Conservation (phyloP, 495 filamentous ascomycete genomes). For the Neurospora sp. region DNA sequence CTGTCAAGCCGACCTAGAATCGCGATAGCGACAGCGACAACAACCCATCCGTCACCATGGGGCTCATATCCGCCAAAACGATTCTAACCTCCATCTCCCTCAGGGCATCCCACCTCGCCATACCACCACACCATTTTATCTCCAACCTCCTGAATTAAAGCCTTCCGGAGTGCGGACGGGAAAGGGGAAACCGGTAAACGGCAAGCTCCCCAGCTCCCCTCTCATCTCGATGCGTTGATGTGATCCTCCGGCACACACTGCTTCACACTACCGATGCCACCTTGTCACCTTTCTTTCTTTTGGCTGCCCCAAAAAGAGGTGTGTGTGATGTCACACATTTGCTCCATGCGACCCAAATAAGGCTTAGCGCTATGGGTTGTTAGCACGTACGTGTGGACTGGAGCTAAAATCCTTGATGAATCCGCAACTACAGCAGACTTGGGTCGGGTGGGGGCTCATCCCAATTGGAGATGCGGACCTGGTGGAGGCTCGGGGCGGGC, state of each 20-base stretch:
- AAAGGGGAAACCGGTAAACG: neutral
- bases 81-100: constrained; percentile 65
- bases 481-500: neutral
- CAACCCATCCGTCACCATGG: constrained; percentile 45
- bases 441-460: neutral
- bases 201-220: neutral
- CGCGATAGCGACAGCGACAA: neutral
- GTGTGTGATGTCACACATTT: neutral
- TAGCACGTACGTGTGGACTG: neutral
- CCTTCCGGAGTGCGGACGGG: neutral
- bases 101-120: neutral
- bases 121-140: neutral
- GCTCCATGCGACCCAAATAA: neutral
- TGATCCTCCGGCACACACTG: no score
- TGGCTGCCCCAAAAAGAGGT: neutral
- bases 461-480: neutral
- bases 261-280: neutral
- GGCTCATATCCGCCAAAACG: constrained; percentile 62
- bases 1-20: neutral
- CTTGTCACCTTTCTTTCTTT: neutral
- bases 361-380: neutral
- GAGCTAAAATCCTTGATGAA: no score
- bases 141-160: neutral
- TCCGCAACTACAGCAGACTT: no score
- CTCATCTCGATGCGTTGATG: no score